Evolutionary conservation across 805 yeast species (phyloP), one percentile per base, ranked within the genome.

Genomic region (Candida namnaoensis): DNA sequence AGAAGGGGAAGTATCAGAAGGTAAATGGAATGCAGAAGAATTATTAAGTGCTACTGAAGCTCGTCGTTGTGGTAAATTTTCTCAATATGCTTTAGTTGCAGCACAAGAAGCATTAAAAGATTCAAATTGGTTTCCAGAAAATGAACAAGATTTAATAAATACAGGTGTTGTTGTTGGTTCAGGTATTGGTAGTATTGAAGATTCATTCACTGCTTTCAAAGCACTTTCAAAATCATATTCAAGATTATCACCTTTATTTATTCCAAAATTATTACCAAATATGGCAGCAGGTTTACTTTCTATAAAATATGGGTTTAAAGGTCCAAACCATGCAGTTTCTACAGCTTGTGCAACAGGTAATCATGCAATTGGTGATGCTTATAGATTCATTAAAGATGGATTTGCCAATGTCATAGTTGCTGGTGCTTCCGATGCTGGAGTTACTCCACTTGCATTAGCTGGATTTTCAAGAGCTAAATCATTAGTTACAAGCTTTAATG

Each of bases 291-390:
- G 98, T 3, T 80, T 88, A 45, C 76, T 93, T 7, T 82, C 96
- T 7, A 90, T 93, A 43, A 72, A 76, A 47, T 76, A 79, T 51
- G 83, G 84, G 1, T 65, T 88, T 34, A 67, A 74, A 51, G 99
- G 99, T 0, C 95, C 96, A 2, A 76, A 85, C 36, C 96, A 90
- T 56, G 68, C 95, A 0, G 93, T 80, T 0, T 76, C 95, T 2
- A 88, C 98, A 0, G 99, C 99, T 1, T 93, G 99, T 66, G 95
- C 99, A 5, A 88, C 99, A 0, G 99, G 99, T 0, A 75, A 83
- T 27, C 95, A 93, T 55, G 75, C 96, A 0, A 81, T 93, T 38
- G 98, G 98, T 4, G 99, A 93, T 57, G 97, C 96, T 0, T 75
- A 71, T 49, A 76, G 90, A 52, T 81, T 90, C 52, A 86, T 93